These are phyloP conservation scores for Dothidotthia symphoricarpi DNA, from an alignment of 2,329 filamentous ascomycete genomes.

Conservation along the genomic window DNA sequence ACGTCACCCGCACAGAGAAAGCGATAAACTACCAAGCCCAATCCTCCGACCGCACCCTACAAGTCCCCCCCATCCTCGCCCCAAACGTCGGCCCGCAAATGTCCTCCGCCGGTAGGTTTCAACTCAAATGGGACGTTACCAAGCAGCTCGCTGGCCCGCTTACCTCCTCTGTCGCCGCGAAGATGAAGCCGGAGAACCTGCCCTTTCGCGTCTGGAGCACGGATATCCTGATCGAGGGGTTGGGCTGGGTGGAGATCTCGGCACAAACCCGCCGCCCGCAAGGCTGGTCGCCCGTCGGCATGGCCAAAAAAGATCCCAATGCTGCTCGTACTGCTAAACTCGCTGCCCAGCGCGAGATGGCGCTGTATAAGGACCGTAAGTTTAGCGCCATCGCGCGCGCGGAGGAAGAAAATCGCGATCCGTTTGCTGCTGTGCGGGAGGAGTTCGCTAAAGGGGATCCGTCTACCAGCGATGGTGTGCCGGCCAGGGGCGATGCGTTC, in stretches of 20 bases:
- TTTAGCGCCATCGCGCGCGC: slow-evolving; percentile 15
- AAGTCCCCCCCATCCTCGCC: slow-evolving; percentile 60
- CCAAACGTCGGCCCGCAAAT: slow-evolving; percentile 42
- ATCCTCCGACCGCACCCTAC: slow-evolving; percentile 54
- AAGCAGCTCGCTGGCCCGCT: slow-evolving; percentile 72
- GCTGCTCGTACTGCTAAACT: slow-evolving; percentile 20
- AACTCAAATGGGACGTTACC: slow-evolving; percentile 80
- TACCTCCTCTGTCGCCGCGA: slow-evolving; percentile 62
- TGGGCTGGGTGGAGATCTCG: slow-evolving; percentile 88
- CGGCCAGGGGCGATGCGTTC: no score
- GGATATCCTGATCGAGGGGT: slow-evolving; percentile 87
- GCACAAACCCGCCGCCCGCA: slow-evolving; percentile 66
- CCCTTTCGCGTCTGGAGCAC: slow-evolving; percentile 77
- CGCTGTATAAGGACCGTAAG: slow-evolving; percentile 18
- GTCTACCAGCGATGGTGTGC: slow-evolving; percentile 4
- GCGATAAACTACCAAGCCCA: slow-evolving; percentile 69
- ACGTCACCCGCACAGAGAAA: slow-evolving; percentile 78
- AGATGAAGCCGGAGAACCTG: slow-evolving; percentile 64
- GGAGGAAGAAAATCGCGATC: slow-evolving; percentile 16
- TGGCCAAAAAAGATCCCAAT: slow-evolving; percentile 49
- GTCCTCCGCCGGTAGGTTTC: slow-evolving; percentile 66
- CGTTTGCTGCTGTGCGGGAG: slow-evolving; percentile 34
- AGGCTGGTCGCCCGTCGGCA: slow-evolving; percentile 40
- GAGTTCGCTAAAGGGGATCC: slow-evolving; percentile 11
- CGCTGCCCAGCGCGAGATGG: slow-evolving; percentile 5